Base-by-base conservation (phyloP, 1,284 basidiomycete species). In the Peniophora sp. region DNA sequence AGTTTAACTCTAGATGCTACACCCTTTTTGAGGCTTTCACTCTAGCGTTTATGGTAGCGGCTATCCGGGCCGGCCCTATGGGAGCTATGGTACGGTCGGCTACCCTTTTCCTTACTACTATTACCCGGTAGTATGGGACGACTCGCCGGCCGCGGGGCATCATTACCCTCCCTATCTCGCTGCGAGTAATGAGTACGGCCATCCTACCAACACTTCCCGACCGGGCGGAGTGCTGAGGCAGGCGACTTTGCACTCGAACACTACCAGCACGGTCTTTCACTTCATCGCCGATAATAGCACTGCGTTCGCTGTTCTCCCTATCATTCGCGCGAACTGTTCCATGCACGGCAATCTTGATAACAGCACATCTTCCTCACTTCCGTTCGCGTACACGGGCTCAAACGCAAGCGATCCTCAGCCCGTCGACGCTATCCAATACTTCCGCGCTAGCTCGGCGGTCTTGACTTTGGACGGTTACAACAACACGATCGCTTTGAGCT, bases 401-500 rank as follows among this genome's bases (percentile, higher is more conserved):
- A 60, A 58, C 34, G 53, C 59, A 1, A 53, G 53, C 5, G 58
- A 68, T 20, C 74, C 75, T 2, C 65, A 66, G 32, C 78, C 79
- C 0, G 78, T 79, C 53, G 73, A 81, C 53, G 71, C 69, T 0
- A 59, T 83, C 1, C 75, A 83, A 56, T 83, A 81, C 61, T 84
- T 78, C 60, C 75, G 81, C 36, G 75, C 78, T 20, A 79, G 77
- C 59, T 74, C 70, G 47, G 72, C 77, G 23, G 74, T 69, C 3
- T 66, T 83, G 19, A 72, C 73, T 9, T 65, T 86, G n/a, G 78
- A 83, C 53, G 81, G 81, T 2, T 88, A 85, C 62, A 84, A 86
- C 58, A 74, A 83, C 55, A 77, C 79, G 0, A 67, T 69, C 47
- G 67, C 69, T 12, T 63, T 78, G 24, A 59, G 55, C 32, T 56